Percentiles rank a stretch among this genome's conserved stretches.
Evolutionary conservation across 2,329 filamentous ascomycete species (phyloP).

Genomic region (Colletotrichum sp.): DNA sequence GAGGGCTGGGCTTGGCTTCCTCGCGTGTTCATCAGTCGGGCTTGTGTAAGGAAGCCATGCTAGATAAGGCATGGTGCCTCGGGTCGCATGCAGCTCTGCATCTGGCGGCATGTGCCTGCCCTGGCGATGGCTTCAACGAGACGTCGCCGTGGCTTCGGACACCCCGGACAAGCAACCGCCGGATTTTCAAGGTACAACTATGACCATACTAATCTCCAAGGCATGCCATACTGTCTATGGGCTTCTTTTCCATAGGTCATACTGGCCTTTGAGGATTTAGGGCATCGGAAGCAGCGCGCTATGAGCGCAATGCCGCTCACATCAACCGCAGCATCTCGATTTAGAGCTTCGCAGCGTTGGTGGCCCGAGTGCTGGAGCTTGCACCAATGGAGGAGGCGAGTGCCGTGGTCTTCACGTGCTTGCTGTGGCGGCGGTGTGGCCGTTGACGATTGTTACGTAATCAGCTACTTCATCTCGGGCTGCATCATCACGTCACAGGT

Average conservation of each 20-base stretch:
- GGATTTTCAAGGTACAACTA: not conserved
- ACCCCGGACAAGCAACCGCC: not conserved
- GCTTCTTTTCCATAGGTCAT: not conserved
- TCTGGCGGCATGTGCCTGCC: not conserved
- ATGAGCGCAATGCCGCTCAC: not conserved
- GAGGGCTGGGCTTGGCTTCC: not conserved
- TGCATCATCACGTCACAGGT: constrained; percentile 22
- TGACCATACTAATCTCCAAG: not conserved
- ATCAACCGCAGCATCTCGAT: not conserved
- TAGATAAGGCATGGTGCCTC: not conserved
- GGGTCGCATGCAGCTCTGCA: not conserved
- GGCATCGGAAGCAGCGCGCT: not conserved
- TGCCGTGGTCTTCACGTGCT: not conserved
- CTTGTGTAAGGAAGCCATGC: not conserved
- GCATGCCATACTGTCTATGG: fast-evolving
- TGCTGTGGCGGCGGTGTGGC: not conserved
- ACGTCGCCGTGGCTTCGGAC: not conserved
- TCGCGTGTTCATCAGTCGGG: not conserved
- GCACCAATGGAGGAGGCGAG: not conserved
- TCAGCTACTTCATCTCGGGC: not conserved
- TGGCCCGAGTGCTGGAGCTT: not conserved
- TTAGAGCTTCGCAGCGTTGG: not conserved
- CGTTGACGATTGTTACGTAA: not conserved
- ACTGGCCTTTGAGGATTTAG: not conserved
- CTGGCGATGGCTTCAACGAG: not conserved